Base-by-base conservation (phyloP, 768 basidiomycete species). In the Boletus tylopilopsis region DNA sequence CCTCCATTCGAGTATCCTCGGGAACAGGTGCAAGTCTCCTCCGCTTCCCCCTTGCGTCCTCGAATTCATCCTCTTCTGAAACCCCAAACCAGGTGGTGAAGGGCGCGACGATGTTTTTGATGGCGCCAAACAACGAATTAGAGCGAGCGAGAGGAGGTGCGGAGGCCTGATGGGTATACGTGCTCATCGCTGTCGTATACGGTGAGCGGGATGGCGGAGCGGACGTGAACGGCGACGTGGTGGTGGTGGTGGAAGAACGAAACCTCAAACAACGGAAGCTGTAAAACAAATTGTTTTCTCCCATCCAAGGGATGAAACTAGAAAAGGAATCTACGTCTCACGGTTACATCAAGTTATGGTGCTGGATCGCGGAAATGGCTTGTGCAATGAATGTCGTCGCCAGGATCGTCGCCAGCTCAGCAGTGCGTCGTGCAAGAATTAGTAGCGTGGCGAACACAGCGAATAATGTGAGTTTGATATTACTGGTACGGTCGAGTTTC, bases 101-200 rank as follows among this genome's bases (percentile, higher is more conserved):
- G 18, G 81, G 80, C 27, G 82, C 77, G 53, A 86, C 83, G 63
- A 85, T 70, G 69, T 74, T 79, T 73, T 78, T 85, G 67, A 86
- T 76, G 40, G 81, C 66, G 42, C 80, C 81, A 36, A 85, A 64
- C 58, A 86, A 73, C 23, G 84, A 84, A 18, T 72, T 77, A n/a
- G 75, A 74, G 56, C 81, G 80, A 56, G 67, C 69, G 37, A 82
- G 61, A 11, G 73, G 54, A 56, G 67, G 47, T 60, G 73, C 36
- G 59, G 55, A 56, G 9, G 54, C 53, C 32, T 63, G 60, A 4
- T 62, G 64, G 55, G 65, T 62, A 58, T 69, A 57, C 0, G 62
- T 48, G 56, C 55, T 67, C 66, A 68, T 68, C 53, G 53, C 54
- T 59, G 58, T 50, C 47, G 1, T 29, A 22, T 44, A 46, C 56